A percentile compares a stretch with the other conserved stretches of the same genome.
Conservation (phyloP, 495 filamentous ascomycete genomes). For the Talaromyces wortmannii region DNA sequence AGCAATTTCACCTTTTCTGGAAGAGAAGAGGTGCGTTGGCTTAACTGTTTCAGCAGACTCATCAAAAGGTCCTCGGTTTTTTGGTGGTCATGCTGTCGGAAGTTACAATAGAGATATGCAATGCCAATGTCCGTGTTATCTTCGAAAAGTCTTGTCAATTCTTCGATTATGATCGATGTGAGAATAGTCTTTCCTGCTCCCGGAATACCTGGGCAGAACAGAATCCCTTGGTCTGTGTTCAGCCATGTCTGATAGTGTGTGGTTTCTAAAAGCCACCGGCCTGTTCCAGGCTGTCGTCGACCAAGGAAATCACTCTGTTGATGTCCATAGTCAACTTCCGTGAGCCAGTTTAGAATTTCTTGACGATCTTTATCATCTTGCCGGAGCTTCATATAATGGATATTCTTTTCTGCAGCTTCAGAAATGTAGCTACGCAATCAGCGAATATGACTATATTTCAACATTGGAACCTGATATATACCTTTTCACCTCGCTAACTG, state of each 20-base stretch:
- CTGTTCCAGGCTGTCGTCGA: conserved; percentile 23
- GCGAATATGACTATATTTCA: neutral
- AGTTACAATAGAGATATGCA: conserved; percentile 34
- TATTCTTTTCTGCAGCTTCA: neutral
- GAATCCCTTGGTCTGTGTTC: conserved; percentile 8
- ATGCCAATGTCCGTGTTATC: conserved; percentile 9
- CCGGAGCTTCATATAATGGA: neutral
- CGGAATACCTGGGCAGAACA: conserved; percentile 31
- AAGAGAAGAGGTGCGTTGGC: neutral
- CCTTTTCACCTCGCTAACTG: neutral
- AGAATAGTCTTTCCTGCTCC: conserved; percentile 34
- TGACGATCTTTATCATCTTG: conserved; percentile 5
- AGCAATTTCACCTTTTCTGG: neutral
- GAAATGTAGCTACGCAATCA: neutral
- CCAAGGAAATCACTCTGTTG: conserved; percentile 6
- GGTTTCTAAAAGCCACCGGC: conserved; percentile 35
- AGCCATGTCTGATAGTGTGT: conserved; percentile 26
- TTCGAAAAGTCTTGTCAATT: conserved; percentile 7
- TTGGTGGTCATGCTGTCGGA: conserved; percentile 17
- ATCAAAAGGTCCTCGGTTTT: conserved; percentile 13
- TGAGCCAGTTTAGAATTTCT: conserved; percentile 10
- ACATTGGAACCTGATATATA: neutral
- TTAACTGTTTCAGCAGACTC: conserved; percentile 26
- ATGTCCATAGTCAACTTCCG: neutral
- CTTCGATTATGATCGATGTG: conserved; percentile 16